Base-by-base conservation (phyloP, 2,329 filamentous ascomycete genomes). In the Hymenoscyphus salicellus region DNA sequence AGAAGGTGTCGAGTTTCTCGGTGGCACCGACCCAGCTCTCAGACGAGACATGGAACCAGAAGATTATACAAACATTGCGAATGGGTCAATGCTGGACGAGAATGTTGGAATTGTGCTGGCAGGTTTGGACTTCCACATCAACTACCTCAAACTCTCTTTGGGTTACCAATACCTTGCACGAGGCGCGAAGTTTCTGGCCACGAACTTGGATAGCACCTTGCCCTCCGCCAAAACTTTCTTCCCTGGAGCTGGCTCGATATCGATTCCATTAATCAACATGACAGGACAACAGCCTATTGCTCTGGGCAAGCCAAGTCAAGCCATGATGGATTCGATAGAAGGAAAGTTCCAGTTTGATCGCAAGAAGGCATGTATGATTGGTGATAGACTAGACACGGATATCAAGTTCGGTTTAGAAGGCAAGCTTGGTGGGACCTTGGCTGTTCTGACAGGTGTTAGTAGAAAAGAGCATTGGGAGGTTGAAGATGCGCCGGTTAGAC, bases 291-390 rank as follows among this genome's bases (percentile, higher is more conserved):
- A 90, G 72, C 94, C 95, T 0, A 78, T 92, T 36, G 88, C 91
- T 2, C 80, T 98, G 49, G 95, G 95, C 0, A 99, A 99, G 80
- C 95, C 95, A 2, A 97, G 92, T 76, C 93, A 97, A 80, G 94
- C 94, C 3, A 99, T 99, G 95, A 97, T 99, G 94, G 94, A 98
- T 77, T 93, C 95, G 2, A 90, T 99, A 64, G 94, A 98, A 81
- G 94, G 94, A 65, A 97, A 96, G 78, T 97, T 98, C 77, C 84
- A 90, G 70, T 89, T 99, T 62, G 89, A 98, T 76, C 86, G 93
- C 43, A 86, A 83, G 66, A 87, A 87, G 71, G 91, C 95, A 0
- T 98, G 95, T 79, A 99, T 99, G 95, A 86, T 99, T 55, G 95
- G 95, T 6, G 95, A 99, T 77, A 84, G 95, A 33, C 81, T 97